Conservation (phyloP, 441 rosid genomes). For the Capsella rubella region DNA sequence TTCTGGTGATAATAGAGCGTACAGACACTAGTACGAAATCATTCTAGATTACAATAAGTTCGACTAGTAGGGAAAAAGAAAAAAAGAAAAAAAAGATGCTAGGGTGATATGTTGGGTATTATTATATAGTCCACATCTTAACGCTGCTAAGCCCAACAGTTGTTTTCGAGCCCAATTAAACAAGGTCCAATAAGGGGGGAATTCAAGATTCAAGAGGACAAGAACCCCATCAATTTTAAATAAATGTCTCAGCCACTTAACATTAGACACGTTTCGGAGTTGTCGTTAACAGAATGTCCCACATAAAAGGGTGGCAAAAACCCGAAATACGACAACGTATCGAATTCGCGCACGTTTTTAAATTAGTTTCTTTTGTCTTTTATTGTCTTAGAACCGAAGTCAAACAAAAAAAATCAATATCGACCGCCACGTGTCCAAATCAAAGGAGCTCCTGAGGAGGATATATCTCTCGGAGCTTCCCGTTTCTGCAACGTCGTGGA, state of each 20-base stretch:
- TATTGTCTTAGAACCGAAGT: conserved; percentile 3
- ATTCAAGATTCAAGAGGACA: neutral
- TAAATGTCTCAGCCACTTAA: neutral
- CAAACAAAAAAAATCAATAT: conserved; percentile 5
- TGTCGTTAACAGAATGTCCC: neutral
- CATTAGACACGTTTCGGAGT: neutral
- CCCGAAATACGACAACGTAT: conserved; percentile 4
- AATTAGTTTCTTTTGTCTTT: neutral
- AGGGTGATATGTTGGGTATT: no score
- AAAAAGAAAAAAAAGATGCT: no score
- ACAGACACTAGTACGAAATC: no score
- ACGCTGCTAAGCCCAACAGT: neutral
- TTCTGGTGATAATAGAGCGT: neutral
- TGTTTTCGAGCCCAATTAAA: neutral
- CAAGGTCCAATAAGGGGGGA: neutral
- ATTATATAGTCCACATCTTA: neutral
- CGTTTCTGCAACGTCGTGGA: conserved; percentile 9
- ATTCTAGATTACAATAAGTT: no score
- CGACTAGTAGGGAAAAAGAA: no score
- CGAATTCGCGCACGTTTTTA: conserved; percentile 36
- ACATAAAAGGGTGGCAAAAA: neutral
- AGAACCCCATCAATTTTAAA: neutral
- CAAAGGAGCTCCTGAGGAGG: neutral
- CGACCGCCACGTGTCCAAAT: conserved; percentile 28
- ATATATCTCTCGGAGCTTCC: conserved; percentile 24